Evolutionary conservation across 2,329 filamentous ascomycete species (phyloP), one percentile per base, ranked within the genome.

Genomic region (Xylariaceae sp.): DNA sequence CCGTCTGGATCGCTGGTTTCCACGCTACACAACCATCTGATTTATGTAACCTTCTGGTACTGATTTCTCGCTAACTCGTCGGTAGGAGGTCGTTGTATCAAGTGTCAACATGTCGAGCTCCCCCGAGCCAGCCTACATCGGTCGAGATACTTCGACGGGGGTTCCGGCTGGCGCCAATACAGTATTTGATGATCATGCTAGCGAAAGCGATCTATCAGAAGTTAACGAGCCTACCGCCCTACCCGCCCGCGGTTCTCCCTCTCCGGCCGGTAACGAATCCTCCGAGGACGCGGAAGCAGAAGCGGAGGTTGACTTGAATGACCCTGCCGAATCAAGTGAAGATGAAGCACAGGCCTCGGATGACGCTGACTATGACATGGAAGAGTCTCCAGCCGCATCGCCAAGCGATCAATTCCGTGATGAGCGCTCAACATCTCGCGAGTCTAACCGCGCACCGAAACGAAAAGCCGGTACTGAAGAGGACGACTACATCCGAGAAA

Each of bases 401-500:
- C 77, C 75, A 46, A 78, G 77, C 53, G 77, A 80, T 47, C 74
- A 72, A 50, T 72, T 67, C 44, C 73, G 76, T 44, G 79, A 81
- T 57, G 81, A 81, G 61, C 77, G 81, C 66, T 89, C 87, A 61
- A 84, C 84, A 67, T 94, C 91, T 40, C 82, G 85, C 65, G 86
- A 87, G 65, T 89, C 87, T 36, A 81, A 81, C 59, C 81, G 85
- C 68, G 82, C 81, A 43, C 74, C 80, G 57, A 96, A 96, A 79
- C 88, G 92, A 74, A 88, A 90, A 75, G 73, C 80, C 61, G 72
- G 80, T 68, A 70, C 83, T 30, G 85, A 87, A 45, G 89, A 94
- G 64, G 88, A 94, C 54, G 87, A 92, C 40, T 92, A 86, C 68
- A 96, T 97, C 65, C 83, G 87, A 66, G 89, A 91, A 68, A 96